phyloP scores from a whole-genome alignment of 2,329 filamentous ascomycete genomes.

The Huntiella bhutanensis region DNA sequence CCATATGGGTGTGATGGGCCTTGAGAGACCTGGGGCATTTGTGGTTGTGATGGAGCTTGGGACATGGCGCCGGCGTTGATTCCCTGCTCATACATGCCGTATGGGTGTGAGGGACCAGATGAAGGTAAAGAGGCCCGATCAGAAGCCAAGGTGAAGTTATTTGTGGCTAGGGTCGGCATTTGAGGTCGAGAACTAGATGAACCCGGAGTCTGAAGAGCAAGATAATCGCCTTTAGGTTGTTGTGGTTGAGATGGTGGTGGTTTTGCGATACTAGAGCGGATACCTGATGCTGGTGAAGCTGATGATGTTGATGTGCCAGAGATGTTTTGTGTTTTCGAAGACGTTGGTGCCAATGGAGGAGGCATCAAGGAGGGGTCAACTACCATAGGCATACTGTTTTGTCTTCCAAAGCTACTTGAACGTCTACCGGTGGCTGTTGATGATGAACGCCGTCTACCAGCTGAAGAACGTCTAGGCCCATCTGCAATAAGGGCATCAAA shows the following conservation, averaged over 20 bases:
- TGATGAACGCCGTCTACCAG: conserved; percentile 1
- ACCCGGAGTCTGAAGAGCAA: neutral
- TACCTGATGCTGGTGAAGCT: neutral
- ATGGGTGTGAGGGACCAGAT: conserved; percentile 10
- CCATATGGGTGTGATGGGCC: conserved; percentile 70
- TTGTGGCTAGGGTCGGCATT: conserved; percentile 2
- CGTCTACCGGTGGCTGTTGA: neutral
- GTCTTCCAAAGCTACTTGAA: neutral
- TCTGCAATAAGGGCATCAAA: conserved; percentile 11
- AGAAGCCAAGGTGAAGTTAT: conserved; percentile 7
- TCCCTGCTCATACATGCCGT: conserved; percentile 11
- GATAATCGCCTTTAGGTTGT: conserved; percentile 7
- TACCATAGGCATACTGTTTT: neutral
- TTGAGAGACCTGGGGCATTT: conserved; percentile 1
- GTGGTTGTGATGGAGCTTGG: neutral
- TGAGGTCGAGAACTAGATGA: conserved; percentile 1
- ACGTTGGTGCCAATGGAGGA: neutral
- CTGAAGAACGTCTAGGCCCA: conserved; percentile 1
- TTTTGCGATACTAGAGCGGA: conserved; percentile 5
- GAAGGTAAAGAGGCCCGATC: conserved; percentile 4
- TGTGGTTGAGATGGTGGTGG: neutral
- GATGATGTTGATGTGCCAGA: neutral
- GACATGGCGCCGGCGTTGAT: conserved; percentile 4
- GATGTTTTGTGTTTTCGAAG: neutral
- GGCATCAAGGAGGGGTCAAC: conserved; percentile 1